Evolutionary conservation across 2,329 filamentous ascomycete species (phyloP), one percentile per base, ranked within the genome.

Genomic region (Cladosporium oxysporum): DNA sequence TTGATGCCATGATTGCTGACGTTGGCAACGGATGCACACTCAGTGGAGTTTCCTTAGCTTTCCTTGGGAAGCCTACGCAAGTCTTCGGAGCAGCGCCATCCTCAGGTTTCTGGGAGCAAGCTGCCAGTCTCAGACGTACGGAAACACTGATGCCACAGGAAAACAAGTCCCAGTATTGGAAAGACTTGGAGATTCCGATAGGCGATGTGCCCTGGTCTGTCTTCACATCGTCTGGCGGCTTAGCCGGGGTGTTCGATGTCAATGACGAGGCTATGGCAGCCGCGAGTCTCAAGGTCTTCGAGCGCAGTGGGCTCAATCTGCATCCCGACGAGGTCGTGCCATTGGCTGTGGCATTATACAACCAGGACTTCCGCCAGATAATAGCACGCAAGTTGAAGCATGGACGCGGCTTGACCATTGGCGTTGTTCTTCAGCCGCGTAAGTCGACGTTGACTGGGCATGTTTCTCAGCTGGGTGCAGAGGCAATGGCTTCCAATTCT

Each of bases 11-110:
- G 53, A 89, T 98, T 26, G 87, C 92, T 0, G 93, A 93, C 0
- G 89, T 92, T 73, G 92, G 93, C 28, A 94, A 94, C 26, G 95
- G 94, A 8, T 94, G 95, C 3, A 88, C 98, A 83, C 87, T 97
- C 31, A 88, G 89, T 0, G 94, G 94, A 53, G 88, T 92, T 8
- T 92, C 93, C 11, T 88, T 94, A 2, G 90, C 89, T 69, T 88
- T 90, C 71, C 84, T 89, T 50, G 87, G 87, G 26, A 93, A 91
- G 0, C 85, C 87, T 0, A 91, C 91, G 58, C 80, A 79, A 1
- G 92, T 97, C 1, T 98, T 95, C 77, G 93, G 93, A 23, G 90
- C 93, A 0, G 95, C 98, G 80, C 94, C 95, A 0, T 85, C 82
- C 23, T 29, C 61, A 1, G 50, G 50, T 2, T 63, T 63, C 21